Percentiles rank a stretch among this genome's conserved stretches.
Conservation (phyloP, 805 yeast genomes). For the Myxozyma kluyveri region DNA sequence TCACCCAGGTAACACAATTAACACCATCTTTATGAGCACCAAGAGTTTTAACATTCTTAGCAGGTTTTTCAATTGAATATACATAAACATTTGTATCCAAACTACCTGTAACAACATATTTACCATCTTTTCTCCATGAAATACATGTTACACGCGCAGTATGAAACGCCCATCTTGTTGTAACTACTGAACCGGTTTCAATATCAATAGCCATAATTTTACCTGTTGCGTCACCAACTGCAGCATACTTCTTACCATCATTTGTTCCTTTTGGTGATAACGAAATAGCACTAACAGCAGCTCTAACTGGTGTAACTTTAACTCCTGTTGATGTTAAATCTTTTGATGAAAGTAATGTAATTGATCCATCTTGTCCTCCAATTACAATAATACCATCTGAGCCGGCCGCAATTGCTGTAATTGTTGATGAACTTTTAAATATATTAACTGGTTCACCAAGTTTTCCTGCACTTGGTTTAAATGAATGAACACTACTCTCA, state of each 20-base stretch:
- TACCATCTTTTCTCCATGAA: slow-evolving; percentile 73
- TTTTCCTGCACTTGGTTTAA: slow-evolving; percentile 3
- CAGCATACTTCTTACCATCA: slow-evolving; percentile 46
- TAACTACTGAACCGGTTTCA: slow-evolving; percentile 49
- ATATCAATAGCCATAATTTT: slow-evolving; percentile 73
- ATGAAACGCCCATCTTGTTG: slow-evolving; percentile 96
- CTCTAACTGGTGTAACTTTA: slow-evolving; percentile 47
- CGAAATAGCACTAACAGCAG: slow-evolving; percentile 50
- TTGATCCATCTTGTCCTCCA: slow-evolving; percentile 22
- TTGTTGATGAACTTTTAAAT: slow-evolving; percentile 4
- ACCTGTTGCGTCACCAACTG: slow-evolving; percentile 85
- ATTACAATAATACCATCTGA: slow-evolving; percentile 22
- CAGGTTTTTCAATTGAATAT: slow-evolving; percentile 76
- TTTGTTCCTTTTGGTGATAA: slow-evolving; percentile 13
- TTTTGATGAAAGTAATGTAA: slow-evolving; percentile 35
- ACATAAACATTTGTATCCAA: slow-evolving; percentile 77
- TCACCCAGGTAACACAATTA: slow-evolving; percentile 65
- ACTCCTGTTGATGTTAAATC: slow-evolving; percentile 36
- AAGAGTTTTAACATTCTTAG: slow-evolving; percentile 66
- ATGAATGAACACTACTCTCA: slow-evolving; percentile 32
- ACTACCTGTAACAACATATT: slow-evolving; percentile 73
- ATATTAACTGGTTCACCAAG: background rate
- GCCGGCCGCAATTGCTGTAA: slow-evolving; percentile 23
- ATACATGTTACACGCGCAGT: slow-evolving; percentile 76
- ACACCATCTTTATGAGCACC: slow-evolving; percentile 91